Evolutionary conservation across 2,329 filamentous ascomycete genomes (phyloP), one percentile per base, ranked within the genome.

Genomic region (Trichoderma endophyticum): DNA sequence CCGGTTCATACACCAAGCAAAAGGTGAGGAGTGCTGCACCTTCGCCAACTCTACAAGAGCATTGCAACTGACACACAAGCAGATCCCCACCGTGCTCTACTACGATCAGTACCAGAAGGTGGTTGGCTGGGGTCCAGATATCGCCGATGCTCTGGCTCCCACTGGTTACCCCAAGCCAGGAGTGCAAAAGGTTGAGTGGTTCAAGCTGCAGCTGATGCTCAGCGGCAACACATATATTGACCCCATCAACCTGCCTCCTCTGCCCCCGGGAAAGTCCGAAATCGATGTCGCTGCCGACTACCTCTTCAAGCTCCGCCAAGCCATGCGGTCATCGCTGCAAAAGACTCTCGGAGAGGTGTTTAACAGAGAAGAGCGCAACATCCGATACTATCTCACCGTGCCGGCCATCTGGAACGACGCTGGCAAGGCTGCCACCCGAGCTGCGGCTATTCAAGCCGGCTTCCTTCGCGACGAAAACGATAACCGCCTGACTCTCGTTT

Each of bases 31-130:
- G 28, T 15, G 14, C 24, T 8, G 26, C 28, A 5, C 7, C 26
- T 18, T n/a, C 6, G 4, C 7, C 6, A 4, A 54, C 24, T 9
- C 36, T 28, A 62, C 21, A 34, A 26, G 28, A 56, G 43, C 9
- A 18, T 12, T 34, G 7, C 26, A 54, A 15, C 71, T 67, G 64
- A 71, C 24, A 18, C 75, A n/a, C 2, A 30, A 11, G 79, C 51
- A 97, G 96, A 98, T 99, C 77, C 96, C 96, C 18, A 98, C 96
- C 15, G 96, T 99, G n/a, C 89, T 99, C 73, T 99, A 99, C 86
- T 99, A 99, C 81, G 96, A 99, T 81, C 95, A 98, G 83, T 97
- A 98, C 82, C 96, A 99, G 80, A 98, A 98, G 83, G 96, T 99
- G 63, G 96, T 98, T n/a, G 96, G 96, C 77, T 99, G 96, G 96